Evolutionary conservation across 1,284 basidiomycete species (phyloP), one percentile per base, ranked within the genome.

Genomic region (Amylostereum chailletii): DNA sequence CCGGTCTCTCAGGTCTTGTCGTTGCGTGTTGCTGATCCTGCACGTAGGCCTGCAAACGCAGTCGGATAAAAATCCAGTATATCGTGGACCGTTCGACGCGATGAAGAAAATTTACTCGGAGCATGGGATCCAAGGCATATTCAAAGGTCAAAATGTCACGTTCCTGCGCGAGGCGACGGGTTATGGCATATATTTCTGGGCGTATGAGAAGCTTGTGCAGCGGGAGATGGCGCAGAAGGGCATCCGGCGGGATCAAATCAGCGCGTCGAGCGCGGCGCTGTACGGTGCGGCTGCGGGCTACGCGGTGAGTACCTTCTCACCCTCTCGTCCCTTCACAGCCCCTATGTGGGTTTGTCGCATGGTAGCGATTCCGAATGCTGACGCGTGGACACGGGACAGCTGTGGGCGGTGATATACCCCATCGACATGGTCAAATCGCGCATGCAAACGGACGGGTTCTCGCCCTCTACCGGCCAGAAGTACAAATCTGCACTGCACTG

Each of bases 371-470:
- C 19, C 19, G 19, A 19, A 19, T 19, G 19, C 8, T 42, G 10
- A 7, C 42, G 42, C 42, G 42, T 11, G 27, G 4, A 34, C 36
- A 53, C 42, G 34, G 39, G 27, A 34, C 54, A 90, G 88, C 70
- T 90, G 30, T 90, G 88, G 88, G 83, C 77, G 29, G 72, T 89
- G 7, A 93, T 93, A 69, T 94, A 94, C 70, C 91, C 91, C 5
- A 84, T 93, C 65, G 94, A 95, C 67, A 91, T 96, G 77, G 83
- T 97, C 65, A 98, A 98, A 65, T 90, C 88, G 31, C 83, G 93
- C 50, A 86, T 97, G 72, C 95, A 98, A 70, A 97, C 94, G 0
- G 95, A 98, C 62, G 86, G 86, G 1, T 89, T 94, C 62, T 76
- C 81, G 41, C 71, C 79, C 4, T 66, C 78, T 26, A 82, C 82